These are phyloP conservation scores for Withania somnifera DNA, from an alignment of 305 asterid species.

Conservation along the genomic window DNA sequence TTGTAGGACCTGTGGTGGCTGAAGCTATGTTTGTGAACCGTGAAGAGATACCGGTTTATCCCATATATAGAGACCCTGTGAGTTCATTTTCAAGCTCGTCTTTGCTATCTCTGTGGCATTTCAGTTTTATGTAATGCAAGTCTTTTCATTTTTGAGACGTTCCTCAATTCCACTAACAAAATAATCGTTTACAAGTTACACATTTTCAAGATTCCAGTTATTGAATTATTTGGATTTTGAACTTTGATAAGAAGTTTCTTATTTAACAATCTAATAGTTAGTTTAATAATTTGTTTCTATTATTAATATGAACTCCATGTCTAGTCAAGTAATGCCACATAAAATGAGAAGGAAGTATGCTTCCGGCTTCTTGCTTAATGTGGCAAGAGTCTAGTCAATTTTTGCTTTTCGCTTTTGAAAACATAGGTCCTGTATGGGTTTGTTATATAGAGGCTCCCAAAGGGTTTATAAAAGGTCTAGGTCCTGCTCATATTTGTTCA, in stretches of 20 bases:
- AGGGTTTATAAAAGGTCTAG: not conserved
- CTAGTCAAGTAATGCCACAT: not conserved
- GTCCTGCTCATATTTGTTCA: not conserved
- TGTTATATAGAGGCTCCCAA: not conserved
- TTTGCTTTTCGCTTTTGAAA: not conserved
- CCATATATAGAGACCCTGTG: slow-evolving; percentile 91
- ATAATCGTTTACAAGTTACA: not conserved
- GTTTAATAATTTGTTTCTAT: no score
- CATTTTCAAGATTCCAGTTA: not conserved
- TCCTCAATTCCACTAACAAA: not conserved
- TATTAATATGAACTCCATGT: no score
- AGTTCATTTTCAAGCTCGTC: slow-evolving; percentile 18
- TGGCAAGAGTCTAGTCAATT: not conserved
- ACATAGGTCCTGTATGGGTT: not conserved
- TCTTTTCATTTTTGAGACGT: not conserved
- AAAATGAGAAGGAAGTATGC: not conserved
- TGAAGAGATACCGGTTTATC: slow-evolving; percentile 82
- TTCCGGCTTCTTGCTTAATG: not conserved
- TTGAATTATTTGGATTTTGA: not conserved
- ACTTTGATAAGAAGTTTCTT: not conserved
- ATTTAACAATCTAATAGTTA: not conserved
- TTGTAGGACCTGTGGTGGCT: slow-evolving; percentile 91
- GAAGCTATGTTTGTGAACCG: slow-evolving; percentile 96
- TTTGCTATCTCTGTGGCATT: not conserved
- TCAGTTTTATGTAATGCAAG: not conserved